Evolutionary conservation across 1,284 basidiomycete species (phyloP).

Genomic region (Pyrrhoderma lamaoense): DNA sequence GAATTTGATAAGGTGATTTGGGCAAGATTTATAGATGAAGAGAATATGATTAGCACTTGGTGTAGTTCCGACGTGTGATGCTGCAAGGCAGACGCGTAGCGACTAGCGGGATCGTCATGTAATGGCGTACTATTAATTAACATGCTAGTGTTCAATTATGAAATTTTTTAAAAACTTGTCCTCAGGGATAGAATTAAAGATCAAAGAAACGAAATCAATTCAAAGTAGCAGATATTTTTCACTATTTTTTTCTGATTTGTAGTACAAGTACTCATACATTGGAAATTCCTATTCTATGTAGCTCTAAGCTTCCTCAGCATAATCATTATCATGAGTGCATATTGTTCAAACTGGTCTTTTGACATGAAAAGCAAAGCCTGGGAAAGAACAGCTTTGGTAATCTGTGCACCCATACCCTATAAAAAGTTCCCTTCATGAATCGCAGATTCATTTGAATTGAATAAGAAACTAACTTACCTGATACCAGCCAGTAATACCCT

Average conservation of each 20-base stretch:
- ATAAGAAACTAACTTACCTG: slow-evolving; percentile 53
- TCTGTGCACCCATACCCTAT: slow-evolving; percentile 88
- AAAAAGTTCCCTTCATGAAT: neutral
- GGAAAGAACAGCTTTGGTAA: slow-evolving; percentile 81
- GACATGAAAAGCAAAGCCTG: slow-evolving; percentile 78
- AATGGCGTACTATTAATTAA: too few species aligned
- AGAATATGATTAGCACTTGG: neutral
- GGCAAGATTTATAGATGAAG: neutral
- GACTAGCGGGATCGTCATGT: too few species aligned
- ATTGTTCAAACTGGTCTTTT: slow-evolving; percentile 79
- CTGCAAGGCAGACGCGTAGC: too few species aligned
- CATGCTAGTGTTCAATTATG: too few species aligned
- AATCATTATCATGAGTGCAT: slow-evolving; percentile 57
- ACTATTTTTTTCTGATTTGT: too few species aligned
- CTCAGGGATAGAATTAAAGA: too few species aligned
- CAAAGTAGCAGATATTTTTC: too few species aligned
- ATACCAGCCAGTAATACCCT: slow-evolving; percentile 91
- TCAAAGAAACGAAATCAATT: too few species aligned
- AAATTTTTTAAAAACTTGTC: too few species aligned
- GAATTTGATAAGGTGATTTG: neutral
- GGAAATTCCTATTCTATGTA: slow-evolving; percentile 2
- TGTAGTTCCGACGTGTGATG: too few species aligned
- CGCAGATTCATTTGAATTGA: slow-evolving; percentile 16
- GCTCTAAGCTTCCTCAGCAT: slow-evolving; percentile 1
- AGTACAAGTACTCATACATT: too few species aligned